Percentiles rank a stretch among this genome's conserved stretches.
These are phyloP conservation scores for Starmerella ratchasimensis DNA, from an alignment of 805 yeast species.

Conservation along the genomic window DNA sequence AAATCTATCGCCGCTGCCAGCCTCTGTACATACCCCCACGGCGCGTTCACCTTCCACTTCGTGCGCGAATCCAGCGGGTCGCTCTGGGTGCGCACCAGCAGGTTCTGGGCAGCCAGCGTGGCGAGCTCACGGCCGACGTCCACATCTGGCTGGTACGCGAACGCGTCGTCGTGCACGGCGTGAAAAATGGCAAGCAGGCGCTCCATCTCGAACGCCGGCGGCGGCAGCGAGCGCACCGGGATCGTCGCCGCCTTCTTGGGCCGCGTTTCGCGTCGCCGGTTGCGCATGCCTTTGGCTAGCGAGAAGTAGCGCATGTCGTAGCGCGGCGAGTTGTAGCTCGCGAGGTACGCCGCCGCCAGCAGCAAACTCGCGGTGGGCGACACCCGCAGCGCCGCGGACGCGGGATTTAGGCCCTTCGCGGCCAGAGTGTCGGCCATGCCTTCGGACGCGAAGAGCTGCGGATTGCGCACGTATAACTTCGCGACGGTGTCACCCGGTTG, in stretches of 20 bases:
- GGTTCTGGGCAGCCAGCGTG: constrained; percentile 42
- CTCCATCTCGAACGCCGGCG: constrained; percentile 64
- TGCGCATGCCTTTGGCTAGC: constrained; percentile 37
- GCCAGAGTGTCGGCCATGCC: constrained; percentile 7
- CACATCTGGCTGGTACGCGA: constrained; percentile 27
- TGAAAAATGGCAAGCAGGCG: constrained; percentile 66
- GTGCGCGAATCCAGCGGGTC: constrained; percentile 55
- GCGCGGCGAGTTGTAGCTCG: constrained; percentile 60
- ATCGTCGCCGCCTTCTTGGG: constrained; percentile 35
- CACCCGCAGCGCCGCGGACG: neutral
- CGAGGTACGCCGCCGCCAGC: constrained; percentile 69
- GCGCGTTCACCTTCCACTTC: constrained; percentile 66
- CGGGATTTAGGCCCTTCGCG: neutral
- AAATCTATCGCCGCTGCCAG: constrained; percentile 53
- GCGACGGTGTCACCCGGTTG: constrained; percentile 12
- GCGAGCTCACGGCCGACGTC: constrained; percentile 39
- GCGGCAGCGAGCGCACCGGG: constrained; percentile 51
- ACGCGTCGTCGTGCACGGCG: constrained; percentile 43
- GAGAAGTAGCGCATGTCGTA: constrained; percentile 62
- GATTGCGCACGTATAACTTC: constrained; percentile 18
- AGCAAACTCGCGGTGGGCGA: constrained; percentile 37
- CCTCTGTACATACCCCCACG: constrained; percentile 48
- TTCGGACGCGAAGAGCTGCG: constrained; percentile 21
- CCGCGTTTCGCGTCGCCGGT: constrained; percentile 29
- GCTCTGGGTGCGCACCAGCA: constrained; percentile 31